A percentile compares a stretch with the other conserved stretches of the same genome.
Conservation (phyloP, 2,329 filamentous ascomycete genomes). For the Ilyonectria sp. region DNA sequence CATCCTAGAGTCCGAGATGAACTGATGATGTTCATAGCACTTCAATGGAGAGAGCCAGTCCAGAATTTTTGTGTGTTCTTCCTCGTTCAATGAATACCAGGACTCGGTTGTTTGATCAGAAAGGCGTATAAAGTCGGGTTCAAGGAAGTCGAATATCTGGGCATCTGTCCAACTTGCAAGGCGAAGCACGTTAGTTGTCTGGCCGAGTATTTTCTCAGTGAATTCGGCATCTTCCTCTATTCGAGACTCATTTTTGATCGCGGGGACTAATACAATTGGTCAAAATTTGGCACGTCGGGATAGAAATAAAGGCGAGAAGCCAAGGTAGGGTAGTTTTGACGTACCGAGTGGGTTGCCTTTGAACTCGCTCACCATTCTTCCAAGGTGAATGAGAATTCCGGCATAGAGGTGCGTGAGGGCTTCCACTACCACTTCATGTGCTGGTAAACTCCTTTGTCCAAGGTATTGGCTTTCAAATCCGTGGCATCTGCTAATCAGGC, state of each 20-base stretch:
- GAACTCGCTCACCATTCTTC: not conserved
- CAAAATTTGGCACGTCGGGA: not conserved
- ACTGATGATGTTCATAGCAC: not conserved
- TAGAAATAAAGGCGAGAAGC: not conserved
- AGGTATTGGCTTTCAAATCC: not conserved
- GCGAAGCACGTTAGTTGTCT: not conserved
- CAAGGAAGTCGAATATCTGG: not conserved
- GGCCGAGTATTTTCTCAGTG: not conserved
- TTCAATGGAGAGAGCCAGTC: not conserved
- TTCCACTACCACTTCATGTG: not conserved
- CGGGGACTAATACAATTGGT: not conserved
- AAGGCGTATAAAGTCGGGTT: not conserved
- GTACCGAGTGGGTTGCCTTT: not conserved
- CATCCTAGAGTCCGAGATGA: no score
- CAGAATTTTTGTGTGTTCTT: not conserved
- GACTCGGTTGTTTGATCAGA: not conserved
- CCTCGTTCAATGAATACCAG: conserved; percentile 8
- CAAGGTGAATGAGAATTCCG: conserved; percentile 2
- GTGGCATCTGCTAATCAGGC: not conserved
- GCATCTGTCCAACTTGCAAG: not conserved
- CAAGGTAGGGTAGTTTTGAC: not conserved
- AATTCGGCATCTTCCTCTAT: not conserved
- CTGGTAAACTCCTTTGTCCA: not conserved
- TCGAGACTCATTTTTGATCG: not conserved
- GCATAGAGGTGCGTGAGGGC: not conserved